Base-by-base conservation (phyloP, 1,284 basidiomycete species). In the Rhodotorula glutinis region DNA sequence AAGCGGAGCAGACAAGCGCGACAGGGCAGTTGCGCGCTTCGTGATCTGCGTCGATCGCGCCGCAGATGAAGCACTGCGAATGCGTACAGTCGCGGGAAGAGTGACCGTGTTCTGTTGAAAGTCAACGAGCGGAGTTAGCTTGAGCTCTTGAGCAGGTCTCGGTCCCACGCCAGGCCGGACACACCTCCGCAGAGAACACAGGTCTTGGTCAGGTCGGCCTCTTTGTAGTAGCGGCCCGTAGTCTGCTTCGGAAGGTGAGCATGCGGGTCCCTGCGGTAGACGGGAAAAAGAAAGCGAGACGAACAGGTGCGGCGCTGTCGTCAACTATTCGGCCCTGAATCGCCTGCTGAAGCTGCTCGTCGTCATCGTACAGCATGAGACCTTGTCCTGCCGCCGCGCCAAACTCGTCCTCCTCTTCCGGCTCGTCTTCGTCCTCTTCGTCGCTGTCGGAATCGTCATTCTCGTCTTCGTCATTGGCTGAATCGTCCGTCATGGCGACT, bases 21-120 rank as follows among this genome's bases (percentile, higher is more conserved):
- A 73, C 72, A 41, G 72, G 72, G 61, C 72, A 73, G 46, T 63
- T 64, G 43, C 72, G 61, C 33, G 70, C 70, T 49, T 73, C 72
- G 65, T 73, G 72, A 19, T 69, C 67, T 2, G 58, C 25, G 52
- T 73, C 72, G 61, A 73, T 67, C 19, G 43, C 53, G 25, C 70
- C 72, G 57, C 72, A 73, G 47, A 67, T 66, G 65, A 69, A 73
- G 65, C 72, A 73, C 43, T 73, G 72, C 25, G 63, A 64, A 43
- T 73, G 72, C 3, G 66, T 66, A 57, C 72, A 73, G 40, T 73
- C 72, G 27, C 72, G 62, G 17, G 72, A 73, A 9, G 53, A 57
- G 54, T 73, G 72, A 2, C 72, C 72, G 40, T 56, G 59, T 44
- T 73, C 71, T 73, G 61, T 25, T 23, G 46, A 41, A 27, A 23